These are phyloP conservation scores for Verticillium dahliae DNA, from an alignment of 2,329 filamentous ascomycete species.

Conservation along the genomic window DNA sequence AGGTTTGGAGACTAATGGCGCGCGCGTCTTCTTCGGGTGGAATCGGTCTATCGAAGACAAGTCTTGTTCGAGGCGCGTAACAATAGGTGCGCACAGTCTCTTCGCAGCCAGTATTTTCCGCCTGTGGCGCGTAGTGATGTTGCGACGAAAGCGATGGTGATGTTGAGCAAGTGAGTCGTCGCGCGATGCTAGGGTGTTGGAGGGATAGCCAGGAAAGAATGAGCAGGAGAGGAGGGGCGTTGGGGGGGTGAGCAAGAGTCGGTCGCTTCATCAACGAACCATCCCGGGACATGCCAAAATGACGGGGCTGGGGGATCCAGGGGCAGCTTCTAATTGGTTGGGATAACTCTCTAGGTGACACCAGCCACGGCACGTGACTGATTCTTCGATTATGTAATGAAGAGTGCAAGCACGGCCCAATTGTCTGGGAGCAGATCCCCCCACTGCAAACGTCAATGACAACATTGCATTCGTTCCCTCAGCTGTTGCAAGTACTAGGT, in stretches of 20 bases:
- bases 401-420: background rate
- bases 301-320: conserved; percentile 12
- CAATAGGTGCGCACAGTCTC: background rate
- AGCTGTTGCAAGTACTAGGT: too few species aligned
- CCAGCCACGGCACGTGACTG: conserved; percentile 12
- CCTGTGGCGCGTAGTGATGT: conserved; percentile 4
- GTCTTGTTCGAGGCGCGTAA: background rate
- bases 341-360: conserved; percentile 1
- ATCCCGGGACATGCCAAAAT: conserved; percentile 9
- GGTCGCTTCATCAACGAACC: conserved; percentile 7
- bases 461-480: background rate
- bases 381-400: background rate
- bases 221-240: conserved; percentile 11
- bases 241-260: conserved; percentile 5
- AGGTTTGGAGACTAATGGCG: conserved; percentile 6
- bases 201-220: conserved; percentile 5
- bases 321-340: conserved; percentile 6
- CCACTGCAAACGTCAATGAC: background rate
- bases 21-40: background rate
- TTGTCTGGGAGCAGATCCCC: background rate
- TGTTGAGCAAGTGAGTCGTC: conserved; percentile 3
- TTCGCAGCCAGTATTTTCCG: conserved; percentile 2
- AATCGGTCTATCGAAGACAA: background rate
- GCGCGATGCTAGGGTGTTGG: conserved; percentile 11
- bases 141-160: conserved; percentile 8